Evolutionary conservation across 2,329 filamentous ascomycete species (phyloP).

Genomic region (Botryosphaeria dothidea): DNA sequence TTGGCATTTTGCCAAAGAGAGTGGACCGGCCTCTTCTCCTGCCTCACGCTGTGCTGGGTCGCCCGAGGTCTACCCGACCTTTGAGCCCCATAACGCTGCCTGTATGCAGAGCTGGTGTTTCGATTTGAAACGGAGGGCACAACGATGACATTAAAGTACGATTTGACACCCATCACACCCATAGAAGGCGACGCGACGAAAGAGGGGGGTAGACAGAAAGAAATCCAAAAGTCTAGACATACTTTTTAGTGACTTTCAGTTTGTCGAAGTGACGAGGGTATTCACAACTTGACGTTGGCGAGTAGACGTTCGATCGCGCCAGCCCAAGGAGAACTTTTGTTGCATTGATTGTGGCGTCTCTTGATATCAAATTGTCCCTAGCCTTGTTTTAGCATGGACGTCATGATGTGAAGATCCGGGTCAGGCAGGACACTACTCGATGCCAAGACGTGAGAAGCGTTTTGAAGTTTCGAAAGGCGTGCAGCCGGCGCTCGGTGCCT

Average conservation of each 20-base stretch:
- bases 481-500: neutral
- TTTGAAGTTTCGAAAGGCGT: neutral
- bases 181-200: neutral
- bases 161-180: neutral
- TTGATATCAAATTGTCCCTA: neutral
- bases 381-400: neutral
- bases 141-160: neutral
- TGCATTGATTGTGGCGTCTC: no score
- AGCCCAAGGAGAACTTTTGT: no score
- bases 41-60: neutral
- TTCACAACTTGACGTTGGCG: no score
- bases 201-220: neutral
- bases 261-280: no score
- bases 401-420: neutral
- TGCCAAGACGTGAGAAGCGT: neutral
- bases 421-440: neutral
- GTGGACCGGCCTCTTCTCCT: neutral
- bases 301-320: no score
- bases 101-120: neutral
- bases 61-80: neutral
- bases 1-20: neutral
- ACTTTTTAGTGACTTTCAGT: no score
- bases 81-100: neutral
- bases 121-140: neutral
- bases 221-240: neutral